phyloP scores from a whole-genome alignment of 495 filamentous ascomycete species.

The Podospora australis region DNA sequence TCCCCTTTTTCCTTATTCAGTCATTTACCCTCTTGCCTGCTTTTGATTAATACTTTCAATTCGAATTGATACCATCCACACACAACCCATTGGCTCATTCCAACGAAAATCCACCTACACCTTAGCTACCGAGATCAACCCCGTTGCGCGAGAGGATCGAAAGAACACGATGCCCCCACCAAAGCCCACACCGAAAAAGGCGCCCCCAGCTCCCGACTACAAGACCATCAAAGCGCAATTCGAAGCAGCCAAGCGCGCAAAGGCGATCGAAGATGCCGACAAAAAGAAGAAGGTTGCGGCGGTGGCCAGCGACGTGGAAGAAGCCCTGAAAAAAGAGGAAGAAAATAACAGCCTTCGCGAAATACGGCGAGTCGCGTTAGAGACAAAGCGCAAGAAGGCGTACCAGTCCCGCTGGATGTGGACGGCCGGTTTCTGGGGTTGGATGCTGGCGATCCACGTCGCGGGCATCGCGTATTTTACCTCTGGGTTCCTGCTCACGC shows the following conservation, averaged over 20 bases:
- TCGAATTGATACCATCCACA: neutral
- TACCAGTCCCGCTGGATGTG: constrained; percentile 42
- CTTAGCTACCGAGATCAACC: neutral
- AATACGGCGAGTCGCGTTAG: constrained; percentile 31
- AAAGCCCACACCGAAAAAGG: constrained; percentile 21
- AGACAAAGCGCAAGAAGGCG: constrained; percentile 33
- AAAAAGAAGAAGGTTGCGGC: neutral
- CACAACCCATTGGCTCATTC: neutral
- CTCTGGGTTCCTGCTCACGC: constrained; percentile 91
- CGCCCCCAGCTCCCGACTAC: constrained; percentile 28
- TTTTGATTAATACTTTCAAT: too few species aligned
- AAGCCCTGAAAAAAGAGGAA: neutral
- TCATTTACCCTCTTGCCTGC: too few species aligned
- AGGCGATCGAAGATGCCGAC: constrained; percentile 29
- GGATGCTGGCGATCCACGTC: constrained; percentile 61
- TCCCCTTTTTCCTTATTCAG: neutral
- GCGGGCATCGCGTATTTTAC: constrained; percentile 88
- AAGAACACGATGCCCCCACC: constrained; percentile 19
- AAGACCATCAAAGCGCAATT: constrained; percentile 38
- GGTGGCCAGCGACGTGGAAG: neutral
- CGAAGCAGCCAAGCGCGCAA: constrained; percentile 41
- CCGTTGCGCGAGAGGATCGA: neutral
- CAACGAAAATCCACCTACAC: neutral
- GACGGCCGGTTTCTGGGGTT: constrained; percentile 47
- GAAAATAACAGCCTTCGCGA: constrained; percentile 22